A percentile compares a stretch with the other conserved stretches of the same genome.
These are phyloP conservation scores for Pseudogymnoascus sp. DNA, from an alignment of 2,329 filamentous ascomycete genomes.

Conservation along the genomic window DNA sequence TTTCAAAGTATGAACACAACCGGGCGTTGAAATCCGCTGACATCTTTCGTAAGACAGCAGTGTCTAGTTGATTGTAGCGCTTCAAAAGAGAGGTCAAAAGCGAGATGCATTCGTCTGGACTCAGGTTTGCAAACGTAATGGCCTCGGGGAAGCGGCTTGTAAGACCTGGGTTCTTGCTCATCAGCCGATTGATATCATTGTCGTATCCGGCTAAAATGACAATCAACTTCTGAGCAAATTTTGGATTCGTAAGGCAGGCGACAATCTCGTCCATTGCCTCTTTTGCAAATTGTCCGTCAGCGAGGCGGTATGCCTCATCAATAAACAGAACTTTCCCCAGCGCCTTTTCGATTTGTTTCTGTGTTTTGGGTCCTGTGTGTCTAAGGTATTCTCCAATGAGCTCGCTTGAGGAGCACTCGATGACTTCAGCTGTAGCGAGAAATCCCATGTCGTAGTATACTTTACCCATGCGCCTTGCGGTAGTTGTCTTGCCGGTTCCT, in stretches of 20 bases:
- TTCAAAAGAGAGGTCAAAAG: too few species aligned
- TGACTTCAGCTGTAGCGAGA: constrained; percentile 47
- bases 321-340: neutral
- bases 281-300: neutral
- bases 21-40: too few species aligned
- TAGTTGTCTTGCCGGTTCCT: constrained; percentile 47
- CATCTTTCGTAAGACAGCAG: too few species aligned
- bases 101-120: too few species aligned
- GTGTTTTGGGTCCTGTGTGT: neutral
- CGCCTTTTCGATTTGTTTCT: neutral
- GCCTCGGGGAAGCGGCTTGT: neutral
- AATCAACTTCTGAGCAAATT: neutral
- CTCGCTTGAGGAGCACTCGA: constrained; percentile 59
- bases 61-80: too few species aligned
- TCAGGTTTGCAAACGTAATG: too few species aligned
- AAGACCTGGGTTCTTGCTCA: neutral
- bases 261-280: neutral
- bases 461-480: constrained; percentile 58
- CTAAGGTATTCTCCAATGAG: constrained; percentile 43
- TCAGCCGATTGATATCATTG: neutral
- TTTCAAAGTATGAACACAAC: too few species aligned
- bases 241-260: neutral
- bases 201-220: neutral
- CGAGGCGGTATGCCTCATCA: neutral
- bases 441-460: constrained; percentile 69